A percentile compares a stretch with the other conserved stretches of the same genome.
Conservation (phyloP, 176 grass and related monocot species). For the Oryza meridionalis region DNA sequence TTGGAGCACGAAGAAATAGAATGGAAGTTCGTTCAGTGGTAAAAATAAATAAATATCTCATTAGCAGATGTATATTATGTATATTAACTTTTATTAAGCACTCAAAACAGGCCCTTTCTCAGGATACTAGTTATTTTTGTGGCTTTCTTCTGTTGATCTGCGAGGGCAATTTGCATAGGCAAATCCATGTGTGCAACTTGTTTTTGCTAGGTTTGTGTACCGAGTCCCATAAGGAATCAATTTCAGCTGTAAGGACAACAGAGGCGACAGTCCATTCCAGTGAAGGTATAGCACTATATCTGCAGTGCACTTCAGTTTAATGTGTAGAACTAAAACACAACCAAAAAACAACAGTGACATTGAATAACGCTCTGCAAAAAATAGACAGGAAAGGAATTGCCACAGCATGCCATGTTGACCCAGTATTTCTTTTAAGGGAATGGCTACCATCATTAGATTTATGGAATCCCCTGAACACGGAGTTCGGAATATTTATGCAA, state of each 20-base stretch:
- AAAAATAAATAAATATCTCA: too few relatives aligned
- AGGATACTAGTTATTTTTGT: background rate
- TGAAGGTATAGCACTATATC: background rate
- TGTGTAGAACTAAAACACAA: background rate
- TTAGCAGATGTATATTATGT: background rate
- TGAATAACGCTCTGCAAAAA: background rate
- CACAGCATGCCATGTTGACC: background rate
- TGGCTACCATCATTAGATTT: slow-evolving; percentile 2
- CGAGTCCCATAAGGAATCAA: background rate
- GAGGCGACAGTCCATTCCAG: background rate
- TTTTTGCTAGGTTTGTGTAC: slow-evolving; percentile 5
- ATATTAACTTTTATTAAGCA: background rate
- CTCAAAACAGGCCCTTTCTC: background rate
- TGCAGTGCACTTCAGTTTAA: background rate
- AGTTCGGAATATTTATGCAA: slow-evolving; percentile 6
- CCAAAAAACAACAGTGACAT: background rate
- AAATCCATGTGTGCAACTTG: slow-evolving; percentile 9
- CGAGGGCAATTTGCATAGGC: background rate
- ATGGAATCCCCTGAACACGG: background rate
- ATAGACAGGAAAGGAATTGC: slow-evolving; percentile 22
- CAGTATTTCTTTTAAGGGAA: background rate
- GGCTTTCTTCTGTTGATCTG: slow-evolving; percentile 13
- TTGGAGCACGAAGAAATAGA: too few relatives aligned
- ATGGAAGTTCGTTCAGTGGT: too few relatives aligned
- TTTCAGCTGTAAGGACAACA: background rate